These are phyloP conservation scores for Kurtzmaniella natalensis DNA, from an alignment of 1,139 yeast genomes.

Conservation along the genomic window DNA sequence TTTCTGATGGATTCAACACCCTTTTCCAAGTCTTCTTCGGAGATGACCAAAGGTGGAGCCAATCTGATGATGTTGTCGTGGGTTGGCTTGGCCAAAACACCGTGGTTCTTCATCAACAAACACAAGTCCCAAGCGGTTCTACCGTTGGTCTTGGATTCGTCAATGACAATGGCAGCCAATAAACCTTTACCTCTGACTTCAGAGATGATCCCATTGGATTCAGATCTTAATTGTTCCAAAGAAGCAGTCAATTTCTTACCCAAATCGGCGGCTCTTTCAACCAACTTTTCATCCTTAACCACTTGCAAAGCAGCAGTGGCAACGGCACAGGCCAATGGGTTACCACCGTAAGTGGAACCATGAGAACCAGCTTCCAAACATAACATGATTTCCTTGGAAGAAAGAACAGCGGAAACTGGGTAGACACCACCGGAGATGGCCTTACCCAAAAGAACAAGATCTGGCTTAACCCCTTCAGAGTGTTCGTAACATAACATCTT, in stretches of 20 bases:
- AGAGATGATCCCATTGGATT: slow-evolving; percentile 68
- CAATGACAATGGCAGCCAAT: slow-evolving; percentile 87
- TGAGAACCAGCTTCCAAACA: slow-evolving; percentile 94
- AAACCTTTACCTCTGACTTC: slow-evolving; percentile 94
- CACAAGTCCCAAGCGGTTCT: slow-evolving; percentile 97
- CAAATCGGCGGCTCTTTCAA: slow-evolving; percentile 67
- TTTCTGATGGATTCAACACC: slow-evolving; percentile 73
- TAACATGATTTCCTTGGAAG: slow-evolving; percentile 84
- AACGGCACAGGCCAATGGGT: slow-evolving; percentile 90
- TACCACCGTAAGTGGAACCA: slow-evolving; percentile 98
- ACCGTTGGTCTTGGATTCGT: slow-evolving; percentile 77
- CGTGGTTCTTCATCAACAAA: slow-evolving; percentile 79
- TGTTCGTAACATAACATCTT: slow-evolving; percentile 90
- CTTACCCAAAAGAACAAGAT: slow-evolving; percentile 82
- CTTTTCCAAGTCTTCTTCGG: slow-evolving; percentile 77
- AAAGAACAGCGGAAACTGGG: slow-evolving; percentile 88
- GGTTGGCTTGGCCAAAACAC: slow-evolving; percentile 94
- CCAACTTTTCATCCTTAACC: slow-evolving; percentile 80
- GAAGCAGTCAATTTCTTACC: slow-evolving; percentile 72
- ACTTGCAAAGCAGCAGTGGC: slow-evolving; percentile 94
- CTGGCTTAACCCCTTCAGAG: slow-evolving; percentile 75
- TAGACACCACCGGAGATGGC: slow-evolving; percentile 95
- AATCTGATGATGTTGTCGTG: slow-evolving; percentile 93
- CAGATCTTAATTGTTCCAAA: slow-evolving; percentile 55
- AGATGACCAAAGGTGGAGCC: slow-evolving; percentile 93